These are phyloP conservation scores for Metschnikowia gelsemii DNA, from an alignment of 805 yeast genomes.

Conservation along the genomic window DNA sequence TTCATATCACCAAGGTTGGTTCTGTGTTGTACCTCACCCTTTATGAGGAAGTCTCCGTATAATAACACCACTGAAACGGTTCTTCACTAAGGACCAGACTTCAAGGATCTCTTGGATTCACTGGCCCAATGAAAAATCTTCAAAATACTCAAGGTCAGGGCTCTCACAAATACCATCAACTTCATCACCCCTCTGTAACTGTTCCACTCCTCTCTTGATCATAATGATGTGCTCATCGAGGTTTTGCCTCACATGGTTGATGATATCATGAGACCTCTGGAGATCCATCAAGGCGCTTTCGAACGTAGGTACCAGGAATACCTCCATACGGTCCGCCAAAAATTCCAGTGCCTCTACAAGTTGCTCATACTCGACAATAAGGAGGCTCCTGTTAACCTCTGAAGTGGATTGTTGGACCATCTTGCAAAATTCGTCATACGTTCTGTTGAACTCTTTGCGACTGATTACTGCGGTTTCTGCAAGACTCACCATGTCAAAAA, in stretches of 20 bases:
- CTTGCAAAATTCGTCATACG: background rate
- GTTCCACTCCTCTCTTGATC: background rate
- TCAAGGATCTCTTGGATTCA: no score
- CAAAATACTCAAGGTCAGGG: background rate
- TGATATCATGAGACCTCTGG: background rate
- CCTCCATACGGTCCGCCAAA: background rate
- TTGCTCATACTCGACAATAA: background rate
- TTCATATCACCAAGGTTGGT: no score
- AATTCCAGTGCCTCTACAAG: slow-evolving; percentile 5
- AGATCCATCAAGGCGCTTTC: background rate
- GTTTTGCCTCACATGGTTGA: background rate
- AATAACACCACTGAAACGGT: no score
- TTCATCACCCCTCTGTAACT: background rate
- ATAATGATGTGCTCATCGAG: background rate
- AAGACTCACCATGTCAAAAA: background rate
- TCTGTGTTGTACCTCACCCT: no score
- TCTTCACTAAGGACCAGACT: no score
- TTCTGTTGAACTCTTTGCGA: background rate
- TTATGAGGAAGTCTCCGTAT: no score
- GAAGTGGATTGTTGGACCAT: background rate
- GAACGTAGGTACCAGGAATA: background rate
- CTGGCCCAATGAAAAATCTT: no score
- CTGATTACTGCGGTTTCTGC: background rate
- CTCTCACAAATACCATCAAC: background rate
- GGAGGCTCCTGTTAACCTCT: background rate